A percentile compares a stretch with the other conserved stretches of the same genome.
phyloP scores from a whole-genome alignment of 129 eudicot species.

The Helianthus tuberosus region DNA sequence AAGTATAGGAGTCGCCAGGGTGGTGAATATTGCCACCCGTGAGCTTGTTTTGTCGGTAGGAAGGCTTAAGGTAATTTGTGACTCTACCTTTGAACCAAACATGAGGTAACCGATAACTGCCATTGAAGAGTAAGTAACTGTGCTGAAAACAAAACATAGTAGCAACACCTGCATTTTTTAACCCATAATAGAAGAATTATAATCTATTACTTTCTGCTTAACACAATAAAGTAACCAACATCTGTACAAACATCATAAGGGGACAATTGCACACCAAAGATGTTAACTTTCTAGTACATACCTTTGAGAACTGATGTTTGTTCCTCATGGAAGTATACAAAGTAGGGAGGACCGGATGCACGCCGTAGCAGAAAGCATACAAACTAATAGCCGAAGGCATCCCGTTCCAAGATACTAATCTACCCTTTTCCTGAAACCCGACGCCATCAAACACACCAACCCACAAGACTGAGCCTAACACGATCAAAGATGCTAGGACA shows the following conservation, averaged over 20 bases:
- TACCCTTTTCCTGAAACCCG: conserved; percentile 40
- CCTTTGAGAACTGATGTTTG: conserved; percentile 66
- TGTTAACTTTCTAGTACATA: conserved; percentile 2
- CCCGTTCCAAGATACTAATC: conserved; percentile 27
- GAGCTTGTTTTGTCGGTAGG: conserved; percentile 21
- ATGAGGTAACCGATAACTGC: conserved; percentile 19
- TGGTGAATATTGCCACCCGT: conserved; percentile 18
- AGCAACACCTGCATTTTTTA: conserved; percentile 22
- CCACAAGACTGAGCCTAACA: conserved; percentile 38
- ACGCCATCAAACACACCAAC: conserved; percentile 33
- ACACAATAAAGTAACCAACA: too few relatives aligned
- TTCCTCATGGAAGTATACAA: conserved; percentile 72
- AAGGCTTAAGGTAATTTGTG: conserved; percentile 26
- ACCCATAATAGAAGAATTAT: background rate
- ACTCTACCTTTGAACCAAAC: conserved; percentile 24
- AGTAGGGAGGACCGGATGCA: conserved; percentile 88
- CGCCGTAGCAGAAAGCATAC: conserved; percentile 81
- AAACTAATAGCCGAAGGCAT: conserved; percentile 58
- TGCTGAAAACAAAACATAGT: conserved; percentile 17
- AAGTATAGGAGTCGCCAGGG: conserved; percentile 5
- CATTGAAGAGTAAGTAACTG: conserved; percentile 17
- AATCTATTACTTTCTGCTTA: too few relatives aligned
- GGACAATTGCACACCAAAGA: too few relatives aligned
- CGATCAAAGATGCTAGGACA: conserved; percentile 36
- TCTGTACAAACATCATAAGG: too few relatives aligned